Percentiles rank a stretch among this genome's conserved stretches.
Evolutionary conservation across 352 stramenopile species (phyloP).

Genomic region (Elongisporangium undulatum): DNA sequence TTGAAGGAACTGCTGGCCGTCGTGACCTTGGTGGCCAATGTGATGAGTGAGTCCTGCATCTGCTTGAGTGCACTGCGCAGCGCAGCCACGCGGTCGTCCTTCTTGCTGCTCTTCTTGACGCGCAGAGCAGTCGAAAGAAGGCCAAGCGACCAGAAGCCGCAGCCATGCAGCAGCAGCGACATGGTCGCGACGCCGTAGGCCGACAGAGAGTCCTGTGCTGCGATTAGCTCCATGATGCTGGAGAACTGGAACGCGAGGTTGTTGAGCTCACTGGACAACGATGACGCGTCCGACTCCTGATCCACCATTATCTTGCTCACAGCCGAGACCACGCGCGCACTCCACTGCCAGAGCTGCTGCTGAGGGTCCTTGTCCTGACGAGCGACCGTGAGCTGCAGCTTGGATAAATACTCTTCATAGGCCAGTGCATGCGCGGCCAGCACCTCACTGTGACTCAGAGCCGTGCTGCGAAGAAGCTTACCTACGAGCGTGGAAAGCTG

Average conservation of each 20-base stretch:
- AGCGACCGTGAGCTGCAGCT: slow-evolving; percentile 11
- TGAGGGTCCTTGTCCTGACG: slow-evolving; percentile 14
- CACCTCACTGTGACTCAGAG: slow-evolving; percentile 16
- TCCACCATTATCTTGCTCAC: slow-evolving; percentile 5
- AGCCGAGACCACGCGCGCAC: slow-evolving; percentile 13
- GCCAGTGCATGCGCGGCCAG: slow-evolving; percentile 23
- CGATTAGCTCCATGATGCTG: slow-evolving; percentile 11
- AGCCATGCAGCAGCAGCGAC: slow-evolving; percentile 53
- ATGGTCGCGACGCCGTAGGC: slow-evolving; percentile 45
- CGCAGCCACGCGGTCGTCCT: slow-evolving; percentile 36
- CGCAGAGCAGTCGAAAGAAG: slow-evolving; percentile 41
- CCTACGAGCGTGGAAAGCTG: slow-evolving; percentile 47
- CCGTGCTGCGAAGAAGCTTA: slow-evolving; percentile 40
- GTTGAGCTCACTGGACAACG: slow-evolving; percentile 13
- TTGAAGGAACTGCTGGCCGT: neutral
- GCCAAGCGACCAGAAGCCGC: slow-evolving; percentile 48
- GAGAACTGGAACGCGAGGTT: slow-evolving; percentile 26
- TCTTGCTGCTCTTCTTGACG: slow-evolving; percentile 68
- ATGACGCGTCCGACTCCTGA: slow-evolving; percentile 10
- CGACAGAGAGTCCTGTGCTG: slow-evolving; percentile 20
- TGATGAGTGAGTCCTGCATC: slow-evolving; percentile 42
- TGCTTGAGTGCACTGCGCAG: slow-evolving; percentile 57
- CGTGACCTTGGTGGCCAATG: slow-evolving; percentile 32
- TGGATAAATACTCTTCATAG: slow-evolving; percentile 17
- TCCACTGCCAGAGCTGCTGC: slow-evolving; percentile 59